phyloP scores from a whole-genome alignment of 1,139 yeast genomes.

The Kazachstania sp. region DNA sequence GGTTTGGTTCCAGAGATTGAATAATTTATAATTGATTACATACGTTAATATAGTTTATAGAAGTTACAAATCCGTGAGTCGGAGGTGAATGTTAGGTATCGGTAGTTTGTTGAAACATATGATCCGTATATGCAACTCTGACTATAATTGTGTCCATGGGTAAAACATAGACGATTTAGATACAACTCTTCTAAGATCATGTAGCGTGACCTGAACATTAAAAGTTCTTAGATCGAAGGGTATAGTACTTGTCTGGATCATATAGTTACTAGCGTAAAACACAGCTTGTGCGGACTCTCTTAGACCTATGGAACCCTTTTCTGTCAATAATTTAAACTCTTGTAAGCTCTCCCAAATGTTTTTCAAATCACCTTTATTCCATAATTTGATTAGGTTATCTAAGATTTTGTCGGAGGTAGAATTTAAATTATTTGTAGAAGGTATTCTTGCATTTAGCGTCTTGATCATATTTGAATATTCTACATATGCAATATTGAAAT shows the following conservation, averaged over 20 bases:
- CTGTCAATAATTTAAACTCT: constrained; percentile 23
- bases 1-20: too few species aligned
- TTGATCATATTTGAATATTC: constrained; percentile 61
- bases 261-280: constrained; percentile 30
- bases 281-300: constrained; percentile 29
- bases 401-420: constrained; percentile 28
- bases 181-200: constrained; percentile 26
- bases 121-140: neutral
- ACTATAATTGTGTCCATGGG: constrained; percentile 29
- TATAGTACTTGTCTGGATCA: constrained; percentile 23
- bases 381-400: constrained; percentile 39
- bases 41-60: too few species aligned
- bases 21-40: too few species aligned
- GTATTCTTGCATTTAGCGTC: constrained; percentile 38
- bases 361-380: constrained; percentile 42
- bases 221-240: constrained; percentile 28
- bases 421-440: constrained; percentile 32
- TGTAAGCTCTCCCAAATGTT: constrained; percentile 45
- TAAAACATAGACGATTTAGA: constrained; percentile 27
- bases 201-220: constrained; percentile 25
- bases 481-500: constrained; percentile 67
- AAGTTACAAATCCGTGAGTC: too few species aligned
- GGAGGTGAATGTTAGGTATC: too few species aligned
- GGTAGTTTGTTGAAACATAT: too few species aligned
- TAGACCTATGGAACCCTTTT: constrained; percentile 25